These are phyloP conservation scores for Cylindrodendrum hubeiense DNA, from an alignment of 2,329 filamentous ascomycete species.

Conservation along the genomic window DNA sequence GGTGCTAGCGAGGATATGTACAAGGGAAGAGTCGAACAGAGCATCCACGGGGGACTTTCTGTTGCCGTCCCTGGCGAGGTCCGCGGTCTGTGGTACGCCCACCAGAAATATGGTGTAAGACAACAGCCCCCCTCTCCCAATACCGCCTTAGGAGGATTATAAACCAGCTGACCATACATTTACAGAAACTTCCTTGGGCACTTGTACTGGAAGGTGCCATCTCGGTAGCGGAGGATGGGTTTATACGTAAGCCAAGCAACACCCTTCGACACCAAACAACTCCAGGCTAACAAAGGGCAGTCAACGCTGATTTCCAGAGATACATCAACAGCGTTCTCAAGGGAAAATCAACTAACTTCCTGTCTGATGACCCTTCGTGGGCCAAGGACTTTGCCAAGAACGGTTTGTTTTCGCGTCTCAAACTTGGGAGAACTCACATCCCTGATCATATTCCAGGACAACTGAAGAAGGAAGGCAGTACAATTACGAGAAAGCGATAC, in stretches of 20 bases:
- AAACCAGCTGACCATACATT: conserved; percentile 6
- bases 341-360: conserved; percentile 64
- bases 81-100: conserved; percentile 82
- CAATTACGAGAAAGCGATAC: conserved; percentile 84
- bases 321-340: conserved; percentile 73
- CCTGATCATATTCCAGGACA: conserved; percentile 58
- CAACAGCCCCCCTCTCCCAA: no score
- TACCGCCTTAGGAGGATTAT: not conserved
- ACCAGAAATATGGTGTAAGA: conserved; percentile 75
- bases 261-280: conserved; percentile 11
- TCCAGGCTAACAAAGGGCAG: conserved; percentile 48
- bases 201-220: conserved; percentile 81
- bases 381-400: conserved; percentile 90
- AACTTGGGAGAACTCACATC: not conserved
- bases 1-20: conserved; percentile 90
- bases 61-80: conserved; percentile 81
- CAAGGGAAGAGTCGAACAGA: conserved; percentile 74
- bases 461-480: conserved; percentile 78
- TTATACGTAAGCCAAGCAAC: conserved; percentile 57
- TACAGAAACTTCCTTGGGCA: conserved; percentile 73
- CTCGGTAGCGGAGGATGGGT: conserved; percentile 79
- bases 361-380: conserved; percentile 82
- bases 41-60: conserved; percentile 79
- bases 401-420: conserved; percentile 53
- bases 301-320: conserved; percentile 79